Evolutionary conservation across 805 yeast species (phyloP).

Genomic region (Candida ponderosae): DNA sequence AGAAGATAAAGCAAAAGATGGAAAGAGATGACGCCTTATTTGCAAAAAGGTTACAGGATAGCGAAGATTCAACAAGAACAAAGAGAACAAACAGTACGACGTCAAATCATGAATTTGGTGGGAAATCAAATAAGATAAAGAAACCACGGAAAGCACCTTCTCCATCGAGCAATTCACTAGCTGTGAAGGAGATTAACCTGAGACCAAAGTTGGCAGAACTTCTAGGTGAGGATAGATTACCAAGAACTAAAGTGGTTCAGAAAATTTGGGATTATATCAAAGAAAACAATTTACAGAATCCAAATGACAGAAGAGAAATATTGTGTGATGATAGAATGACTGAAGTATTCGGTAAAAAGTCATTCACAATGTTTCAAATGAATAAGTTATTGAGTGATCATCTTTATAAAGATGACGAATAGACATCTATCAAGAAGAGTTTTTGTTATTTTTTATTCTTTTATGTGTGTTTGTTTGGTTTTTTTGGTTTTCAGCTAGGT

Average conservation of each 20-base stretch:
- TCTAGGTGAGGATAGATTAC: slow-evolving; percentile 34
- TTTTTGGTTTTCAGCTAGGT: too few relatives aligned
- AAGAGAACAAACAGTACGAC: slow-evolving; percentile 10
- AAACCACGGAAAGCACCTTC: slow-evolving; percentile 11
- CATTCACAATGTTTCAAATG: slow-evolving; percentile 50
- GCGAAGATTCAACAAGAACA: slow-evolving; percentile 12
- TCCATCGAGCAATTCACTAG: slow-evolving; percentile 24
- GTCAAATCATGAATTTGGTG: slow-evolving; percentile 2
- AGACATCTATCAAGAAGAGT: too few relatives aligned
- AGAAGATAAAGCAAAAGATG: slow-evolving; percentile 23
- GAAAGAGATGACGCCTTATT: slow-evolving; percentile 41
- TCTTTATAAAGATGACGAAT: slow-evolving; percentile 26
- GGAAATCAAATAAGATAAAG: slow-evolving; percentile 5
- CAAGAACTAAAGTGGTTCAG: slow-evolving; percentile 69
- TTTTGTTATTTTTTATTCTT: too few relatives aligned
- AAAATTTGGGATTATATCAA: slow-evolving; percentile 66
- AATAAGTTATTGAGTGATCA: slow-evolving; percentile 46
- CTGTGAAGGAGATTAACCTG: slow-evolving; percentile 35
- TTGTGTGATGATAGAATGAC: slow-evolving; percentile 51
- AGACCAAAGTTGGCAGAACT: slow-evolving; percentile 45
- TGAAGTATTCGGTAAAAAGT: slow-evolving; percentile 50
- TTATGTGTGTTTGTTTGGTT: too few relatives aligned
- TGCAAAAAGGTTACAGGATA: slow-evolving; percentile 39
- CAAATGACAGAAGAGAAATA: slow-evolving; percentile 56
- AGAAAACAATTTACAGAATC: slow-evolving; percentile 54